Evolutionary conservation across 345 rosid species (phyloP), one percentile per base, ranked within the genome.

Genomic region (Ceriops decandra): DNA sequence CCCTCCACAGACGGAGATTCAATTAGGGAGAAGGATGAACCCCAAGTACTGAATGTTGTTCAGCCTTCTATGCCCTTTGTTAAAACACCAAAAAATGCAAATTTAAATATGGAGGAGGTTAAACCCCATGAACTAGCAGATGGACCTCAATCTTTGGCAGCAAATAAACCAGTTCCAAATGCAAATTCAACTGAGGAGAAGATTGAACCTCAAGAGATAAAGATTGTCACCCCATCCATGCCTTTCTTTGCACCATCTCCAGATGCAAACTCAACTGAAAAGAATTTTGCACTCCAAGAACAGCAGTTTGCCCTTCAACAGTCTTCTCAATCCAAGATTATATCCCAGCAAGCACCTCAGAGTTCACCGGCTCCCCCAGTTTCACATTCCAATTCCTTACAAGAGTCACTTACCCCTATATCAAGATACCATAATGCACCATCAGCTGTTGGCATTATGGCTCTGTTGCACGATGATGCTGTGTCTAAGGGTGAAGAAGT

Each of bases 391-490:
- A 77, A 64, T 77, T 73, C 82, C 67, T 68, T 74, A 47, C 84
- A 71, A 82, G 90, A 81, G 38, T 90, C 83, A 35, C 82, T 85
- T 5, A 72, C 69, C 38, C 66, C 88, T 36, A 26, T 75, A 58
- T 81, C 86, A 33, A 85, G 88, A 73, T 87, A 75, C 74, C 85
- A 81, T 68, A 80, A 83, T 69, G 77, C 87, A 26, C 79, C 88
- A 20, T 81, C 87, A 38, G 68, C 53, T 60, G 77, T 88, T 66
- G 97, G 97, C 69, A 91, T 91, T 79, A 84, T 95, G 51, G 85
- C 97, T 71, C 73, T 88, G 73, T 82, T 91, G 80, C 87, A 85
- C 16, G 92, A 91, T 83, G 87, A 87, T 77, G 79, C 62, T 73
- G 32, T 69, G 71, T 80, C 79, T 73, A 75, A 69, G 63, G 79